A percentile compares a stretch with the other conserved stretches of the same genome.
Evolutionary conservation across 2,329 filamentous ascomycete species (phyloP).

Genomic region (Gaeumannomyces sp.): DNA sequence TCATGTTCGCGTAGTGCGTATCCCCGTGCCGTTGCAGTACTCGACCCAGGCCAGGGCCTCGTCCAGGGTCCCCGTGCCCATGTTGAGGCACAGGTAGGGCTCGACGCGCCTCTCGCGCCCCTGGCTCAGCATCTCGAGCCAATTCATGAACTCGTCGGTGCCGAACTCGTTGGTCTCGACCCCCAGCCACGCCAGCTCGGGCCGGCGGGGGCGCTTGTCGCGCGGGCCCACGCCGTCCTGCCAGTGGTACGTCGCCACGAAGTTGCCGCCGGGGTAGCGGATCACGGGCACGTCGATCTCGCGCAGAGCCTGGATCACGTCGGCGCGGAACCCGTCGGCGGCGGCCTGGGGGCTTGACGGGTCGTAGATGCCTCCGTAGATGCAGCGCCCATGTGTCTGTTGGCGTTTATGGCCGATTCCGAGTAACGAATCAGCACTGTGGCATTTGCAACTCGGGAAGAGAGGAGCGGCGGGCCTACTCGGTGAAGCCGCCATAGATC

Average conservation of each 20-base stretch:
- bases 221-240: slow-evolving; percentile 70
- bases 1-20: slow-evolving; percentile 76
- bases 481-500: slow-evolving; percentile 79
- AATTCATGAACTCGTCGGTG: slow-evolving; percentile 81
- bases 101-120: slow-evolving; percentile 31
- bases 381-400: slow-evolving; percentile 81
- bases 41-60: slow-evolving; percentile 68
- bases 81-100: slow-evolving; percentile 75
- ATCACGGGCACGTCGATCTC: slow-evolving; percentile 72
- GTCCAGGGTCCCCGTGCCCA: slow-evolving; percentile 63
- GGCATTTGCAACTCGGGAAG: background rate
- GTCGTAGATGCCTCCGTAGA: slow-evolving; percentile 82
- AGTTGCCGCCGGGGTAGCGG: slow-evolving; percentile 79
- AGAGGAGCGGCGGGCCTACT: slow-evolving; percentile 44
- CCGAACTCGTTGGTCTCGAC: slow-evolving; percentile 74
- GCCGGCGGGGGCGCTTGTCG: slow-evolving; percentile 59
- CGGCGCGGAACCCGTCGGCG: slow-evolving; percentile 65
- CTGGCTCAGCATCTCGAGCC: slow-evolving; percentile 64
- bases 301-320: slow-evolving; percentile 67
- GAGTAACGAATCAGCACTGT: background rate
- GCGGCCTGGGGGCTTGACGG: slow-evolving; percentile 68
- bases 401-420: slow-evolving; percentile 5
- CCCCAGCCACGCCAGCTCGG: slow-evolving; percentile 74
- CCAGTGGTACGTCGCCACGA: slow-evolving; percentile 82
- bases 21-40: slow-evolving; percentile 76